Conservation (phyloP, 768 basidiomycete species). For the Rhodotorula sphaerocarpa region DNA sequence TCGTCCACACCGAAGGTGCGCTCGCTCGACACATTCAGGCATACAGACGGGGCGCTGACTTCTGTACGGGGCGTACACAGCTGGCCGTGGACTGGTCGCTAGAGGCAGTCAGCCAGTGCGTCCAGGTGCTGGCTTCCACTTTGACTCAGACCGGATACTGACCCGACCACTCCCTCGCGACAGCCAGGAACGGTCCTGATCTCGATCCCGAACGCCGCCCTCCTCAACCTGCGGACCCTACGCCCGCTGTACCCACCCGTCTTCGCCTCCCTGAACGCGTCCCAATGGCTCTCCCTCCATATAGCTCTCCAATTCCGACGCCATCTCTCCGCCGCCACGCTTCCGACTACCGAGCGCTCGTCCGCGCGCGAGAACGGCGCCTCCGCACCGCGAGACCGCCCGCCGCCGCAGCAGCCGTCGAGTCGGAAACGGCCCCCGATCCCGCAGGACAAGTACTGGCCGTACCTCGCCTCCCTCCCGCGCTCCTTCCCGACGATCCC, state of each 20-base stretch:
- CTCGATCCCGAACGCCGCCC: conserved; percentile 58
- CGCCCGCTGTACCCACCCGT: conserved; percentile 52
- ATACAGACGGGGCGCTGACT: not conserved
- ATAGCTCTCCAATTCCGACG: conserved; percentile 52
- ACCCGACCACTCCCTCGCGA: no score
- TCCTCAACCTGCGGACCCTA: conserved; percentile 69
- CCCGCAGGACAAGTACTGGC: conserved; percentile 42
- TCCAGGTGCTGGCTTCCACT: no score
- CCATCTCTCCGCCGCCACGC: not conserved
- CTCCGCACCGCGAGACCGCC: no score
- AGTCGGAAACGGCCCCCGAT: not conserved
- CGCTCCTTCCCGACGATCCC: conserved; percentile 67
- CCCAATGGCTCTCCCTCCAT: conserved; percentile 73
- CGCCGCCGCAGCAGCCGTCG: not conserved
- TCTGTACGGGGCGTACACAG: not conserved
- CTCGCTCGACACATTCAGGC: not conserved
- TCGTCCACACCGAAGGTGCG: conserved; percentile 26
- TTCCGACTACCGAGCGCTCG: conserved; percentile 46
- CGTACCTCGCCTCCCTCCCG: conserved; percentile 74
- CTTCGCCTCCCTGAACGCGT: conserved; percentile 48
- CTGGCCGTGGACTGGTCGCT: conserved; percentile 32
- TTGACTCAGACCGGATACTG: no score
- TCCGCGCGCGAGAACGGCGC: no score
- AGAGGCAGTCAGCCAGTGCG: conserved; percentile 8
- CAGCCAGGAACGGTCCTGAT: conserved; percentile 57